Conservation (phyloP, 139 green algal species). For the Closterium sp. region DNA sequence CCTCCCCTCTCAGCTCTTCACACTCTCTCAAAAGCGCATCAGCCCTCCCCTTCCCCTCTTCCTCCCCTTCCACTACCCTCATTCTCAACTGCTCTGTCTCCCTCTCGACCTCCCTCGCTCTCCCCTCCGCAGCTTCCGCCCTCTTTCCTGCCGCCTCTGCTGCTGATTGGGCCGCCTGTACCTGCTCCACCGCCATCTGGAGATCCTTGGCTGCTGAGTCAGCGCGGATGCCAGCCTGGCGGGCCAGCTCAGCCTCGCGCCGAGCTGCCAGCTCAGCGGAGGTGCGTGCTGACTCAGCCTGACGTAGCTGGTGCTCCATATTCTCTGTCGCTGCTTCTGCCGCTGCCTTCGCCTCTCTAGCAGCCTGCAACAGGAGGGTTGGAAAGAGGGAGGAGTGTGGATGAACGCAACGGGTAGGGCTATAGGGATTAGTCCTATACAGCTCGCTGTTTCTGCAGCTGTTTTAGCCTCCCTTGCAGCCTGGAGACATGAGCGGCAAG, state of each 20-base stretch:
- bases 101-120: not conserved
- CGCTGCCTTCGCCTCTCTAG: not conserved
- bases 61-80: not conserved
- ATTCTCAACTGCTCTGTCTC: not conserved
- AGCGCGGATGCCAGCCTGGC: not conserved
- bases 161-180: not conserved
- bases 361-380: not conserved
- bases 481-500: no score
- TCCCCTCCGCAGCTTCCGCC: not conserved
- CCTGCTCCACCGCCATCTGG: not conserved
- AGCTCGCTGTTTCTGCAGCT: no score
- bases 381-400: not conserved
- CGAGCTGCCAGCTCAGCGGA: not conserved
- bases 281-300: not conserved
- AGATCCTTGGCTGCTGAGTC: not conserved
- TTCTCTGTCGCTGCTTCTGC: not conserved
- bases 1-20: not conserved
- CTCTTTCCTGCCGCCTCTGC: not conserved
- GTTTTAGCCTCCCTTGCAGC: no score
- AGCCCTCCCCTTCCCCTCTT: not conserved
- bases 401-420: no score
- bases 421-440: no score
- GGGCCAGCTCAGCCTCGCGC: not conserved
- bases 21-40: not conserved
- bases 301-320: not conserved